Conservation (phyloP, 345 rosid genomes). For the Brassica nigra region DNA sequence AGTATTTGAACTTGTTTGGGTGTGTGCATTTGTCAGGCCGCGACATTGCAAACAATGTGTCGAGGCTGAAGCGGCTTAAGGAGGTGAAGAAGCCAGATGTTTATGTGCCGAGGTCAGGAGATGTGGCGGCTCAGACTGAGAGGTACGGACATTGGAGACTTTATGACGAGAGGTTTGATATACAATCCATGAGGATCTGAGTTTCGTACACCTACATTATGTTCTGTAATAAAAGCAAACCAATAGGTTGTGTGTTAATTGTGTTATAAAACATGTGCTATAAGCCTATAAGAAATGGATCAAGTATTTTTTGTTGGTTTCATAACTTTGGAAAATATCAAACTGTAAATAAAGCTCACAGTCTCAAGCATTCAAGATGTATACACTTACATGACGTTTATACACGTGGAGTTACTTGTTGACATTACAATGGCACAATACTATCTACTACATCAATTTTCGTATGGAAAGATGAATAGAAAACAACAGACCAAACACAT, state of each 20-base stretch:
- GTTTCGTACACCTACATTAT: not conserved
- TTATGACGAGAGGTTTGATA: conserved; percentile 84
- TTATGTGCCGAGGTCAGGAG: conserved; percentile 60
- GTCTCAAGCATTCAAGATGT: conserved; percentile 12
- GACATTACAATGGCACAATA: not conserved
- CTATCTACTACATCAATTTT: not conserved
- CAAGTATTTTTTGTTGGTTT: not conserved
- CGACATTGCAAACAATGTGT: conserved; percentile 51
- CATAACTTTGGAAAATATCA: not conserved
- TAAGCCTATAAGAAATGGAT: not conserved
- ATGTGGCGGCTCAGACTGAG: conserved; percentile 54
- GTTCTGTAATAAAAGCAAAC: conserved; percentile 26
- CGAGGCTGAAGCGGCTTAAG: conserved; percentile 57
- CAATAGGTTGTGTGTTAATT: not conserved
- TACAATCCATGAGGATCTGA: conserved; percentile 67
- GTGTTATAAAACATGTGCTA: not conserved
- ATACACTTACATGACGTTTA: not conserved
- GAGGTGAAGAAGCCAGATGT: conserved; percentile 65
- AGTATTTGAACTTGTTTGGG: conserved; percentile 67
- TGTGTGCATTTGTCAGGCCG: conserved; percentile 75
- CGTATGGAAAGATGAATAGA: not conserved
- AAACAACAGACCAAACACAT: not conserved
- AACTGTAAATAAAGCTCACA: not conserved
- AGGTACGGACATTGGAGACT: conserved; percentile 85
- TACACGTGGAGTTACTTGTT: not conserved